Conservation (phyloP, 768 basidiomycete genomes). For the Pulveroboletus sp. region DNA sequence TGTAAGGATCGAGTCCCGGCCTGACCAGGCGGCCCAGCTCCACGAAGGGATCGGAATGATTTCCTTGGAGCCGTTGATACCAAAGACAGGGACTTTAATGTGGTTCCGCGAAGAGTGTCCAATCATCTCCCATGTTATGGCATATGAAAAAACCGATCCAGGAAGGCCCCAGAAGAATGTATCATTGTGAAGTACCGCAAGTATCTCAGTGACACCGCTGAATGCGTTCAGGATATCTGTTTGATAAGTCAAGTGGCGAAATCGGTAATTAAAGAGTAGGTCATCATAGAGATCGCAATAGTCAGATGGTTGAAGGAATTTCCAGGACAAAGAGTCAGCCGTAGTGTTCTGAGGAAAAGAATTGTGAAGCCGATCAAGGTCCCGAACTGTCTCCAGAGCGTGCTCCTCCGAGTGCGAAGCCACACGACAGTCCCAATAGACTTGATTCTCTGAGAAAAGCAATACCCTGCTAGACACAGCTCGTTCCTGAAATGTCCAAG, state of each 20-base stretch:
- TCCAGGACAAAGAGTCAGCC: background rate
- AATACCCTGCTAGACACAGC: conserved; percentile 12
- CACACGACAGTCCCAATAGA: conserved; percentile 16
- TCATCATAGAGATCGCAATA: background rate
- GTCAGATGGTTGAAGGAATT: background rate
- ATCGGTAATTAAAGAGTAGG: conserved; percentile 7
- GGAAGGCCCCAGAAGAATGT: conserved; percentile 15
- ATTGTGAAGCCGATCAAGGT: background rate
- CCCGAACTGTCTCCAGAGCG: conserved; percentile 3
- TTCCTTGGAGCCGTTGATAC: conserved; percentile 2
- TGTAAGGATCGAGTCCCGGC: background rate
- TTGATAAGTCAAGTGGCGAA: conserved; percentile 9
- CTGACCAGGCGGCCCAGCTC: conserved; percentile 18
- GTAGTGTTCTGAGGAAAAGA: background rate
- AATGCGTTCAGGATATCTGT: conserved; percentile 18
- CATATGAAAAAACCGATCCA: conserved; percentile 12
- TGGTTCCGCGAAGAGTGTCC: conserved; percentile 2
- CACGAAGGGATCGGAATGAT: conserved; percentile 14
- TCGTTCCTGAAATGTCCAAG: conserved; percentile 23
- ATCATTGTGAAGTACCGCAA: conserved; percentile 9
- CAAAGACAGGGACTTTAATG: background rate
- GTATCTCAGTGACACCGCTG: conserved; percentile 11
- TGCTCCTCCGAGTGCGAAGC: conserved; percentile 11
- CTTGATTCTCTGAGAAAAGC: conserved; percentile 17
- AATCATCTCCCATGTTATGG: conserved; percentile 4